These are phyloP conservation scores for Cardamine occulta DNA, from an alignment of 345 rosid genomes.

Conservation along the genomic window DNA sequence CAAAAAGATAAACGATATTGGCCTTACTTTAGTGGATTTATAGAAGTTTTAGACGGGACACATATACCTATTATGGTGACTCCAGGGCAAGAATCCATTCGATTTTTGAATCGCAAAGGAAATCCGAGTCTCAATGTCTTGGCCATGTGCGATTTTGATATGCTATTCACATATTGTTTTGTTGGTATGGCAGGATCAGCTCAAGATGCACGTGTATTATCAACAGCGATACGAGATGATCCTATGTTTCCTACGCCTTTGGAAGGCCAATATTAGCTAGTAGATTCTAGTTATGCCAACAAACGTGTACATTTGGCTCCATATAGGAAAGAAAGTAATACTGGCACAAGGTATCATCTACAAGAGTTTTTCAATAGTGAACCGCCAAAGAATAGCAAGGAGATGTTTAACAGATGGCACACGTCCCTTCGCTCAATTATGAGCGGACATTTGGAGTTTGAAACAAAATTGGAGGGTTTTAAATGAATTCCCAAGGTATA, in stretches of 20 bases:
- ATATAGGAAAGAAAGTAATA: not conserved
- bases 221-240: not conserved
- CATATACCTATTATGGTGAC: not conserved
- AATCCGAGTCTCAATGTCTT: no score
- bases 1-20: not conserved
- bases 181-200: not conserved
- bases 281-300: slow-evolving; percentile 9
- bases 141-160: no score
- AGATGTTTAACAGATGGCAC: not conserved
- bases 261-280: not conserved
- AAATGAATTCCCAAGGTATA: not conserved
- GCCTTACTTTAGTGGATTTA: not conserved
- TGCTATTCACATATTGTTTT: not conserved
- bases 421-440: not conserved
- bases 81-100: not conserved
- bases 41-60: not conserved
- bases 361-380: slow-evolving; percentile 12
- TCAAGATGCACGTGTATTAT: not conserved
- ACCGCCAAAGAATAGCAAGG: not conserved
- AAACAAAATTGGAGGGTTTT: not conserved
- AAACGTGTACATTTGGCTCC: not conserved
- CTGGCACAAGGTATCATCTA: slow-evolving; percentile 1
- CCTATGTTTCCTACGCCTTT: not conserved
- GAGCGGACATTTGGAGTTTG: not conserved
- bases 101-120: no score